Evolutionary conservation across 306 rosid genomes (phyloP), one percentile per base, ranked within the genome.

Genomic region (Sesbania bispinosa): DNA sequence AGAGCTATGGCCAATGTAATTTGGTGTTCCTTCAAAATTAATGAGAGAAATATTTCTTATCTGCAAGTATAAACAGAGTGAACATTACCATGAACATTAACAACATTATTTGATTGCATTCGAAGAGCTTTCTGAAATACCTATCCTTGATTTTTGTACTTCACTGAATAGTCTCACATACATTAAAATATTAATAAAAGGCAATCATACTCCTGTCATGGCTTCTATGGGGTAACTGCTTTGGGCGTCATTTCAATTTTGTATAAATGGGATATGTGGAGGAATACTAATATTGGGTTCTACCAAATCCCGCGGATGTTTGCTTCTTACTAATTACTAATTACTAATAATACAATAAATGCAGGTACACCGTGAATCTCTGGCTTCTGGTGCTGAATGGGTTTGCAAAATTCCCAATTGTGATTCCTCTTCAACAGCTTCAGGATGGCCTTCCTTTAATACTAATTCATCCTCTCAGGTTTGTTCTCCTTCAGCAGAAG

Each of bases 361-460:
- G 51, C 60, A 79, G 79, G 65, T 6, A 11, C 58, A 69, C 23
- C 19, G 1, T 23, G 46, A 72, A n/a, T 65, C 83, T 63, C 18
- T n/a, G 39, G 75, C 38, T 18, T 47, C 59, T 27, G 65, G 3
- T 57, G 64, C 21, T 46, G 57, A 21, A 65, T 79, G 75, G 83
- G 47, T 47, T 26, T 58, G 52, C 32, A 18, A 58, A 47, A 57
- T 4, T 16, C 35, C 51, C 54, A 16, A 65, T 7, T 26, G 51
- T 5, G 64, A 9, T 38, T 1, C 10, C 41, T 61, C 82, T 54
- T 51, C 80, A 15, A 61, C 67, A 2, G 65, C 58, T 30, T 74
- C 82, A 7, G 75, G 64, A 11, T 86, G 89, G 90, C 76, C 77
- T 3, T 4, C 76, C 4, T 19, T 53, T 43, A 62, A 77, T 77